A percentile compares a stretch with the other conserved stretches of the same genome.
Evolutionary conservation across 176 grass and related monocot species (phyloP).

Genomic region (Triticum aestivum): IWGSC_CS_RefSeq_v2.1 NC_057808.1:435694433-435694932

Average conservation of each 20-base stretch:
- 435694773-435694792: neutral
- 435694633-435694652: too few species aligned
- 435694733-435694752: neutral
- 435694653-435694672: neutral
- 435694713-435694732: neutral
- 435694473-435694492: neutral
- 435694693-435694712: neutral
- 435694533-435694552: too few species aligned
- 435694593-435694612: too few species aligned
- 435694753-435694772: neutral
- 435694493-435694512: too few species aligned
- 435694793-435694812: neutral
- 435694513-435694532: too few species aligned
- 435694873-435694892: conserved; percentile 23
- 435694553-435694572: too few species aligned
- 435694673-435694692: neutral
- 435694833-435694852: conserved; percentile 30
- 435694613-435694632: too few species aligned
- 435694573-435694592: too few species aligned
- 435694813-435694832: conserved; percentile 14
- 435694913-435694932: neutral
- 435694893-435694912: neutral
- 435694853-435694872: conserved; percentile 8
- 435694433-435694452: neutral
- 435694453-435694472: neutral